Evolutionary conservation across 164 flowering plant genomes (phyloP).

Genomic region (Stephania yunnanensis): DNA sequence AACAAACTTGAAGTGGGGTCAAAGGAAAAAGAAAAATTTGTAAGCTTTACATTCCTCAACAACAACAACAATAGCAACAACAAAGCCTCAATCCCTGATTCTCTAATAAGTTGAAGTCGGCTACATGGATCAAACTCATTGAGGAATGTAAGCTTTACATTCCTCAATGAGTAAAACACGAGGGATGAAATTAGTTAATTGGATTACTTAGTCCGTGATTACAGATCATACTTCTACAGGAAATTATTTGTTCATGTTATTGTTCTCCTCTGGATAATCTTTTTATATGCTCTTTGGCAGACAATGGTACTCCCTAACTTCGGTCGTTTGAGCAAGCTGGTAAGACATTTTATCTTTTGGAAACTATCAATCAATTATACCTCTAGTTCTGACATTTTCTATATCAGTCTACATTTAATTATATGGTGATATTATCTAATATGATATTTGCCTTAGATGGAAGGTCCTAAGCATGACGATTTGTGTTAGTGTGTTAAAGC

Average conservation of each 20-base stretch:
- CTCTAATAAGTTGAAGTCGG: too few species aligned
- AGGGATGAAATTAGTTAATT: background rate
- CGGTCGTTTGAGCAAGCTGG: constrained; percentile 84
- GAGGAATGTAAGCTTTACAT: too few species aligned
- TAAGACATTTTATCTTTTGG: constrained; percentile 23
- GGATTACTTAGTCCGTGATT: background rate
- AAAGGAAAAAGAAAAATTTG: constrained; percentile 86
- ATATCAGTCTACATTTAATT: background rate
- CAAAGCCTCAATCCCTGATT: too few species aligned
- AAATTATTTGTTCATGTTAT: background rate
- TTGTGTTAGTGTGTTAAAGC: background rate
- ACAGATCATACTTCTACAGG: background rate
- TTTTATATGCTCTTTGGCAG: constrained; percentile 37
- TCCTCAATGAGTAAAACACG: background rate
- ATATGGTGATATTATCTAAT: background rate
- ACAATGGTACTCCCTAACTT: constrained; percentile 88
- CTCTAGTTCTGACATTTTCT: background rate
- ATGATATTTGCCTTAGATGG: background rate
- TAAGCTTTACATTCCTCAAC: constrained; percentile 31
- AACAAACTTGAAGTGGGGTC: constrained; percentile 74
- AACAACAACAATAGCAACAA: too few species aligned
- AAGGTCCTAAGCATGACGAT: background rate
- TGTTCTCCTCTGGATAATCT: background rate
- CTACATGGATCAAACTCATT: too few species aligned
- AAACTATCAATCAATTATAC: background rate